A percentile compares a stretch with the other conserved stretches of the same genome.
Conservation (phyloP, 306 rosid species). For the Vigna unguiculata region DNA sequence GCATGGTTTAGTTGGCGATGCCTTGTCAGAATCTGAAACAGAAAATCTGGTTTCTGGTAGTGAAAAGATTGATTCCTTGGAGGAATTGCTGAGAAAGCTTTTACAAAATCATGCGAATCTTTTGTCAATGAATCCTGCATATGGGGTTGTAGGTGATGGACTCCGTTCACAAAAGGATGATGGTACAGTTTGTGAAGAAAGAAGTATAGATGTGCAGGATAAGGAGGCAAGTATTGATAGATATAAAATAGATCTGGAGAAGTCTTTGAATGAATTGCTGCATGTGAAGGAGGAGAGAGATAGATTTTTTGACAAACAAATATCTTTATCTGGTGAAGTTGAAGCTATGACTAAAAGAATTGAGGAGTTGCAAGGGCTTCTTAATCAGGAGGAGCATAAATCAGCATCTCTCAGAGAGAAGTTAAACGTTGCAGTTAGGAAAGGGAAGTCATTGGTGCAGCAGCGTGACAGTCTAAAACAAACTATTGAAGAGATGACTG, state of each 20-base stretch:
- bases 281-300: slow-evolving; percentile 73
- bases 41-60: slow-evolving; percentile 60
- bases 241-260: slow-evolving; percentile 77
- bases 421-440: slow-evolving; percentile 89
- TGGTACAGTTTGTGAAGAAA: slow-evolving; percentile 48
- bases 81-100: slow-evolving; percentile 70
- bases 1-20: slow-evolving; percentile 65
- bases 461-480: slow-evolving; percentile 88
- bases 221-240: slow-evolving; percentile 50
- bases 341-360: slow-evolving; percentile 62
- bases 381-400: slow-evolving; percentile 91
- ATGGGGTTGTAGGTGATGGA: slow-evolving; percentile 46
- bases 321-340: slow-evolving; percentile 64
- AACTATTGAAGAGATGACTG: slow-evolving; percentile 65
- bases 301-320: slow-evolving; percentile 62
- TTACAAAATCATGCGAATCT: slow-evolving; percentile 57
- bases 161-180: slow-evolving; percentile 48
- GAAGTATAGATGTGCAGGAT: slow-evolving; percentile 52
- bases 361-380: slow-evolving; percentile 77
- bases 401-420: slow-evolving; percentile 88
- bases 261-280: slow-evolving; percentile 65
- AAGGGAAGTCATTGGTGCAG: slow-evolving; percentile 91
- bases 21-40: slow-evolving; percentile 57
- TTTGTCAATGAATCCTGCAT: slow-evolving; percentile 47
- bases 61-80: slow-evolving; percentile 69